A percentile compares a stretch with the other conserved stretches of the same genome.
These are phyloP conservation scores for Rutstroemia sydowiana DNA, from an alignment of 2,329 filamentous ascomycete genomes.

Conservation along the genomic window DNA sequence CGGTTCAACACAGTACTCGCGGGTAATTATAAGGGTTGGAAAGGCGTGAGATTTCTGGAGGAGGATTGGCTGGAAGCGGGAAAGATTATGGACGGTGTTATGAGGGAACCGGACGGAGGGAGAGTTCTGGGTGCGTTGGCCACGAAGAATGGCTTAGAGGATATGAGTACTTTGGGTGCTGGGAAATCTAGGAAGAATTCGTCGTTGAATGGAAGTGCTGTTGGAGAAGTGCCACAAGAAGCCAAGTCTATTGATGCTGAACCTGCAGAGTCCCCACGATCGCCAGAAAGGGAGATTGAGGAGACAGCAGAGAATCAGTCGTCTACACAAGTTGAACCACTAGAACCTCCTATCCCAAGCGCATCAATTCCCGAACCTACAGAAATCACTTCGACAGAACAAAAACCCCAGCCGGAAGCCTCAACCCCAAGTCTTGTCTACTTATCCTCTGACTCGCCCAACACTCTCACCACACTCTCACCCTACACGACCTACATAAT, in stretches of 20 bases:
- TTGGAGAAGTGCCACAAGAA: background rate
- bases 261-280: background rate
- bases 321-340: background rate
- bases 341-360: background rate
- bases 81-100: constrained; percentile 56
- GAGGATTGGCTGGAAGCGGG: constrained; percentile 68
- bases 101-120: constrained; percentile 52
- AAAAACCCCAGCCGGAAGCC: background rate
- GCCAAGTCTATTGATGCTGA: background rate
- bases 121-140: constrained; percentile 44
- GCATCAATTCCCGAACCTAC: background rate
- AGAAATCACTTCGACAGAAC: background rate
- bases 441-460: constrained; percentile 82
- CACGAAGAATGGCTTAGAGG: constrained; percentile 5
- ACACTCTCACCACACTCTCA: constrained; percentile 75
- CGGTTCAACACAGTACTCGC: constrained; percentile 71
- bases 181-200: background rate
- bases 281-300: background rate
- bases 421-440: constrained; percentile 58
- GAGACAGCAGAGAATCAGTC: background rate
- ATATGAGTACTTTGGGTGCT: background rate
- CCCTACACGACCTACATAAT: constrained; percentile 89
- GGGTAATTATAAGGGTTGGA: constrained; percentile 72
- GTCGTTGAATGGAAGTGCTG: background rate
- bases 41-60: constrained; percentile 63